These are phyloP conservation scores for Trichophyton equinum DNA, from an alignment of 2,329 filamentous ascomycete species.

Conservation along the genomic window DNA sequence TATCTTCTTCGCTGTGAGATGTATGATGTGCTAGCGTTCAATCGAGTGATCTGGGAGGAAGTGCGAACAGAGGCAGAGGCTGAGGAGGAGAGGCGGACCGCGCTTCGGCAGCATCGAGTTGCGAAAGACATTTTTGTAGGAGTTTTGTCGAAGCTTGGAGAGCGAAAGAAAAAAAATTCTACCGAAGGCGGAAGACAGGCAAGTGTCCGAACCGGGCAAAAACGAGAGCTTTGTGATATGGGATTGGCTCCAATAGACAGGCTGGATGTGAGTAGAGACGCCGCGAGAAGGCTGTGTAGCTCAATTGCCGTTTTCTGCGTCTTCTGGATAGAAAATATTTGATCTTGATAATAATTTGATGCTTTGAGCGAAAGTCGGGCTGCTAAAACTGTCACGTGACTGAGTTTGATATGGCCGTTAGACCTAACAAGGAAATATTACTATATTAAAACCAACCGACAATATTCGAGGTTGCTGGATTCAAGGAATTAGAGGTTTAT, in stretches of 20 bases:
- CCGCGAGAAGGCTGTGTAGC: neutral
- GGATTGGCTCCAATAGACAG: neutral
- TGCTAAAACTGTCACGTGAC: neutral
- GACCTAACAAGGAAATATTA: neutral
- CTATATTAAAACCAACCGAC: neutral
- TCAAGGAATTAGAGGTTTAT: no score
- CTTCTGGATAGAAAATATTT: neutral
- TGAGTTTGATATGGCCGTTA: neutral
- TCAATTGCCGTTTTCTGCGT: neutral
- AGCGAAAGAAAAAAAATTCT: slow-evolving; percentile 7
- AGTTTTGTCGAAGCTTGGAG: neutral
- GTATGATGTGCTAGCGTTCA: slow-evolving; percentile 7
- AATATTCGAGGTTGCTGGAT: no score
- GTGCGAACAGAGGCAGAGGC: slow-evolving; percentile 19
- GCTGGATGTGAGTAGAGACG: neutral
- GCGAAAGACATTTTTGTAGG: slow-evolving; percentile 29
- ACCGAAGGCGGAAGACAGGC: neutral
- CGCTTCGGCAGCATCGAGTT: slow-evolving; percentile 33
- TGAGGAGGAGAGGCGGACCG: slow-evolving; percentile 27
- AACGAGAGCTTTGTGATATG: neutral
- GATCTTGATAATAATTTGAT: slow-evolving; percentile 1
- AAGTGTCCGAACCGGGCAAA: neutral
- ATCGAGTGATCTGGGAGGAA: slow-evolving; percentile 14
- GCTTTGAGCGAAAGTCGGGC: neutral
- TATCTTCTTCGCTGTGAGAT: slow-evolving; percentile 49